Base-by-base conservation (phyloP, 306 rosid species). In the cucumber (Cucumis sativus) region DNA sequence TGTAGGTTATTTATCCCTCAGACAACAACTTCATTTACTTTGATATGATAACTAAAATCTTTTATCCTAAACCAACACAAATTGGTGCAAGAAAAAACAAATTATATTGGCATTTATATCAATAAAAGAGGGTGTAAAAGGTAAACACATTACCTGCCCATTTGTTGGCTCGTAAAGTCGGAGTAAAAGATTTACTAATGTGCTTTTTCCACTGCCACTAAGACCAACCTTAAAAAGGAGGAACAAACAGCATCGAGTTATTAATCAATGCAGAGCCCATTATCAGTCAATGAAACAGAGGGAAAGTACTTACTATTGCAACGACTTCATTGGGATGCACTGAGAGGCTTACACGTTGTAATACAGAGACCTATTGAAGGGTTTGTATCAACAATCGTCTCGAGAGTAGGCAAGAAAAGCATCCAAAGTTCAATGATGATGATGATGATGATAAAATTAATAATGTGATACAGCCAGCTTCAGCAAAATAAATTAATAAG, bases 181-280 rank as follows among this genome's bases (percentile, higher is more conserved):
- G 60, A 95, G 98, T 86, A 95, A 87, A 52, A 95, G 97, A 84
- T 90, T 95, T 85, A 95, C 98, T 57, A 95, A 80, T 43, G 98
- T 95, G 89, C 97, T 95, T 86, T 95, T 95, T 43, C 98, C 98
- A 72, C 98, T 95, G 43, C 97, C 97, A 84, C 98, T 95, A 78
- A 92, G 97, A 58, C 98, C 98, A 78, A 95, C 97, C 98, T 95
- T 77, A 28, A 56, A 80, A 79, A 73, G 35, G 5, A 8, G 10
- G 12, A 79, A 51, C 74, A 80, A 83, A 64, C 54, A 64, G 74
- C 60, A 69, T 77, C 35, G 3, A 57, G 21, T 35, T 35, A 30
- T 10, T 59, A 5, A 57, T 59, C 54, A n/a, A 10, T 3, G 4
- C 7, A 23, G 21, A 76, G 4, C 10, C 57, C 68, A 41, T 13